Evolutionary conservation across 371 early-diverging fungal genomes (phyloP), one percentile per base, ranked within the genome.

Genomic region (Mucor indicus): DNA sequence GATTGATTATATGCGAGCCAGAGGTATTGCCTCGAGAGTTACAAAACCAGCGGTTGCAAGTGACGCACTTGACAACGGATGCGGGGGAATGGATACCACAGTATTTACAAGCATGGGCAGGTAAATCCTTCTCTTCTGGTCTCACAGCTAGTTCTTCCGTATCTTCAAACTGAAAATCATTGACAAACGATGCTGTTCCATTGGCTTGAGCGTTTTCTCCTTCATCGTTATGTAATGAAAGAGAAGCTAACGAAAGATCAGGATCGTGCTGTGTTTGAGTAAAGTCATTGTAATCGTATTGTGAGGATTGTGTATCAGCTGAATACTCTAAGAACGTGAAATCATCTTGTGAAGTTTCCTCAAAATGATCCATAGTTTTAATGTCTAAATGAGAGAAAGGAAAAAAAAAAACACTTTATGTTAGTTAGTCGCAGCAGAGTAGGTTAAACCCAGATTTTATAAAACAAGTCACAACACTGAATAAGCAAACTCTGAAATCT

Each of bases 1-100:
- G 99, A 53, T 86, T 90, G 50, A 99, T 85, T 50, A 97, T 96
- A 62, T 99, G 99, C 3, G 98, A 90, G 22, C 94, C 97, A 1
- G 93, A 88, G 1, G 92, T 91, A 52, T 84, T 86, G 32, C 94
- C 93, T 40, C 94, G 81, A 4, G 92, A 85, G 60, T 98, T 98
- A 71, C 99, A 98, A 64, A 98, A 98, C 96, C 96, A 96, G 50
- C 91, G 88, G 40, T 82, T 80, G 76, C 99, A 98, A 0, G 83
- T 83, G 29, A 93, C 81, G 64, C 99, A 98, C 70, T 94, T 94
- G 48, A 93, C 92, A 11, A 98, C 95, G 0, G 92, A 85, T 16
- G 86, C 76, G 11, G 93, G 86, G 16, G 85, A 81, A 57, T 96
- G 95, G 50, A 96, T 90, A 33, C 94, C 94, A 60, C 98, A 98